Evolutionary conservation across 345 rosid species (phyloP).

Genomic region (Triadica sebifera): DNA sequence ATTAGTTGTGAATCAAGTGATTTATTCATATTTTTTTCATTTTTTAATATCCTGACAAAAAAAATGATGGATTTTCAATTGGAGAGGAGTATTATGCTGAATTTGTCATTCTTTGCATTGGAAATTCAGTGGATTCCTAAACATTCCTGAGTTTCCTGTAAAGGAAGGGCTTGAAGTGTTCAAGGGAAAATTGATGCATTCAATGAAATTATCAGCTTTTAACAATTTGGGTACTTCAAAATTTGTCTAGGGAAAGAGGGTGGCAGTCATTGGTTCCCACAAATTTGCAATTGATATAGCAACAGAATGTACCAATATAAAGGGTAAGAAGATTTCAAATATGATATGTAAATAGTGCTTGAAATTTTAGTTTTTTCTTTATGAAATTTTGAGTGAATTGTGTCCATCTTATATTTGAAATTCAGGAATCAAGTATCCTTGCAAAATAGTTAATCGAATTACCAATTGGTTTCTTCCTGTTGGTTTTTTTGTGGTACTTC

Average conservation of each 20-base stretch:
- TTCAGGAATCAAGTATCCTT: conserved; percentile 34
- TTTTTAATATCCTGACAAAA: not conserved
- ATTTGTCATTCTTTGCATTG: conserved; percentile 38
- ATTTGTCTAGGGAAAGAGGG: conserved; percentile 30
- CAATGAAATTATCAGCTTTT: conserved; percentile 34
- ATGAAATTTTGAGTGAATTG: no score
- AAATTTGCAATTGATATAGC: conserved; percentile 44
- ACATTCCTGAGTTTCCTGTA: conserved; percentile 36
- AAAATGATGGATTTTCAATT: not conserved
- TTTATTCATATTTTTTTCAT: no score
- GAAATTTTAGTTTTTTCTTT: no score
- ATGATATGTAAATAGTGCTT: no score
- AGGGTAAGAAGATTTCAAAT: conserved; percentile 28
- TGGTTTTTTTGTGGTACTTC: not conserved
- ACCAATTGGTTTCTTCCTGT: conserved; percentile 30
- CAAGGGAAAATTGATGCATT: conserved; percentile 36
- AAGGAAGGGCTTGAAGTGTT: conserved; percentile 30
- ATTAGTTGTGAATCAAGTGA: no score
- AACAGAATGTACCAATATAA: conserved; percentile 35
- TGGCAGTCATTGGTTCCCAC: conserved; percentile 31
- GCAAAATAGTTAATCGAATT: conserved; percentile 35
- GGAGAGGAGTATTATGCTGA: conserved; percentile 35
- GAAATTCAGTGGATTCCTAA: conserved; percentile 33
- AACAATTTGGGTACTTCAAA: conserved; percentile 20
- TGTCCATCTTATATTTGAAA: no score